These are phyloP conservation scores for Aureobasidium musti DNA, from an alignment of 2,329 filamentous ascomycete species.

Conservation along the genomic window DNA sequence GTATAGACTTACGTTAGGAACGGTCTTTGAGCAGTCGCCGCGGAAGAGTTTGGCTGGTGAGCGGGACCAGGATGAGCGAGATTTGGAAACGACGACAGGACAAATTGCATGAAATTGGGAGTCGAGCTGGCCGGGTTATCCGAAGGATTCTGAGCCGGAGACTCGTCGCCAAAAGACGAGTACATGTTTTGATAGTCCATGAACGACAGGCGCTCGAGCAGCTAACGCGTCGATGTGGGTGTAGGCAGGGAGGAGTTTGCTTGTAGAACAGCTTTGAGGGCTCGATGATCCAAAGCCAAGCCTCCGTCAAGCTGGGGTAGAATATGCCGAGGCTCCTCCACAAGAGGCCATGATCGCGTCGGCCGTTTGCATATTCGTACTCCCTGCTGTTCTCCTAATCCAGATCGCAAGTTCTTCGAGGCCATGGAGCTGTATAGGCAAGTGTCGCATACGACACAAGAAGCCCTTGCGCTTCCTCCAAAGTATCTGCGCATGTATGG, in stretches of 20 bases:
- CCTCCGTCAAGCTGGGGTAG: not conserved
- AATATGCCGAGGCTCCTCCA: constrained; percentile 27
- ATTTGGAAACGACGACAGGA: constrained; percentile 20
- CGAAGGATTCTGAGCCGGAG: constrained; percentile 11
- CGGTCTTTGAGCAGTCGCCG: constrained; percentile 22
- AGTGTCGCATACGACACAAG: constrained; percentile 30
- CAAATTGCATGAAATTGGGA: constrained; percentile 28
- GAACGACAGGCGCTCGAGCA: constrained; percentile 2
- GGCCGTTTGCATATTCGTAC: not conserved
- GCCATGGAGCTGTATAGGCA: constrained; percentile 31
- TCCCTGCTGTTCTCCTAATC: constrained; percentile 6
- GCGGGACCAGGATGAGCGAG: constrained; percentile 8
- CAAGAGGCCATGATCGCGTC: not conserved
- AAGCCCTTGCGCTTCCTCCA: constrained; percentile 35
- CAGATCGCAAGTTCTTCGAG: not conserved
- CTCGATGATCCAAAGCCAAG: not conserved
- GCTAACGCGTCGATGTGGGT: constrained; percentile 14
- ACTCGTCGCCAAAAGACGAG: constrained; percentile 22
- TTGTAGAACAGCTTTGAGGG: constrained; percentile 6
- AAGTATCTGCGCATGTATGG: constrained; percentile 62
- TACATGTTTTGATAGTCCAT: constrained; percentile 28
- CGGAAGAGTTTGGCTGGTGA: constrained; percentile 6
- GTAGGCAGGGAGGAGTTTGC: constrained; percentile 14
- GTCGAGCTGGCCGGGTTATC: constrained; percentile 21
- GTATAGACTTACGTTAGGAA: constrained; percentile 26